Conservation (phyloP, 163 green algal genomes). For the Smithsoniella earleae region DNA sequence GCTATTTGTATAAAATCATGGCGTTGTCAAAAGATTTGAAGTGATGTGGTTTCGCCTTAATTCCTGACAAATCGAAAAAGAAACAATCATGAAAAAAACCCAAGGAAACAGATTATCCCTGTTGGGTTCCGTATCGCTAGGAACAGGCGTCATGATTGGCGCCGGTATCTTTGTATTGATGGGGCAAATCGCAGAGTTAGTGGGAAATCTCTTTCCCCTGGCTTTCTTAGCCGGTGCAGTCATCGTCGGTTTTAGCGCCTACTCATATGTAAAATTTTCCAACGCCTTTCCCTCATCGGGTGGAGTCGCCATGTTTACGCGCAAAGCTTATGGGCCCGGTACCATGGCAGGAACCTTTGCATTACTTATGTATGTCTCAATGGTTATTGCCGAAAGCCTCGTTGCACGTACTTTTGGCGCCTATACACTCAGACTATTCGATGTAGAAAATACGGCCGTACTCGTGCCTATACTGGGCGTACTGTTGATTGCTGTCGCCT, state of each 20-base stretch:
- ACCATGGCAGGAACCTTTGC: no score
- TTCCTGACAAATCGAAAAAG: no score
- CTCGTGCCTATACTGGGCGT: background rate
- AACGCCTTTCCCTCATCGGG: slow-evolving; percentile 2
- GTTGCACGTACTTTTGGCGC: background rate
- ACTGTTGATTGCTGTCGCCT: background rate
- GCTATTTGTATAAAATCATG: no score
- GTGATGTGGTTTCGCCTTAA: no score
- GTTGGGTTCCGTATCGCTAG: no score
- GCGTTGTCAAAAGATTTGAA: no score
- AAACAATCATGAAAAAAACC: no score
- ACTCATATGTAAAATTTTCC: background rate
- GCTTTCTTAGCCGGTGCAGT: background rate
- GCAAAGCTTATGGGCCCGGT: no score
- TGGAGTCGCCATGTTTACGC: background rate
- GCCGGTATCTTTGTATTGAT: background rate
- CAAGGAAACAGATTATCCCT: no score
- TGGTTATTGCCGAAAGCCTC: no score
- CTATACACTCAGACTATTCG: background rate
- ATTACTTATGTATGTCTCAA: no score
- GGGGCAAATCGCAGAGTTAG: slow-evolving; percentile 3
- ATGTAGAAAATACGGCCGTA: background rate
- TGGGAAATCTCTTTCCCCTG: slow-evolving; percentile 2
- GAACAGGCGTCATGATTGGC: slow-evolving; percentile 21
- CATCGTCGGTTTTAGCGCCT: slow-evolving; percentile 7